These are phyloP conservation scores for Hypocreales sp. DNA, from an alignment of 2,329 filamentous ascomycete genomes.

Conservation along the genomic window DNA sequence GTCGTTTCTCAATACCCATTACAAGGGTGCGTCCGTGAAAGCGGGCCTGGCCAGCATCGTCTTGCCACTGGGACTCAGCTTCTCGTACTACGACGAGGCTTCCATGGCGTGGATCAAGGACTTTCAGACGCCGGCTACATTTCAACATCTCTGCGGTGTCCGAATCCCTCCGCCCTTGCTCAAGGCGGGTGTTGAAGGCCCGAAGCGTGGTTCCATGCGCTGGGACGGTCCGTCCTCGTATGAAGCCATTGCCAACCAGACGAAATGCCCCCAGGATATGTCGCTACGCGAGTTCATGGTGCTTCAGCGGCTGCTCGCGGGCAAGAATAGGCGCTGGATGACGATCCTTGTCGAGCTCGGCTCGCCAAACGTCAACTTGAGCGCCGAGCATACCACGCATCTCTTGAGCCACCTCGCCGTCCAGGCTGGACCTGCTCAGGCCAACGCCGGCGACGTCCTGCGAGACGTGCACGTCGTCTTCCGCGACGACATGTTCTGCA, in stretches of 20 bases:
- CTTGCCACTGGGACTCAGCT: constrained; percentile 4
- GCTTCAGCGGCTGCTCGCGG: constrained; percentile 30
- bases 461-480: constrained; percentile 35
- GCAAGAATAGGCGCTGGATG: constrained; percentile 31
- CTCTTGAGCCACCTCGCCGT: constrained; percentile 35
- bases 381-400: constrained; percentile 29
- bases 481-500: constrained; percentile 31
- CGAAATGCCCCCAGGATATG: constrained; percentile 27
- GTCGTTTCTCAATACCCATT: constrained; percentile 12
- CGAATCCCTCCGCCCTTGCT: constrained; percentile 4
- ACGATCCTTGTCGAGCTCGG: constrained; percentile 33
- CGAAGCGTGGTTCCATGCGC: not conserved
- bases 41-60: not conserved
- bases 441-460: constrained; percentile 13
- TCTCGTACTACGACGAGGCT: constrained; percentile 2
- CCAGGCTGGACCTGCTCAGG: constrained; percentile 34
- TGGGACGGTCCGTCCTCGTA: constrained; percentile 25
- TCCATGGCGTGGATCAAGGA: constrained; percentile 2
- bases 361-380: constrained; percentile 42
- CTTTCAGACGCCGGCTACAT: constrained; percentile 21
- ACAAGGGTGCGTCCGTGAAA: constrained; percentile 1
- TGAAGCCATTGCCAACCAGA: constrained; percentile 32
- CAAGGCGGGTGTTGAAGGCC: constrained; percentile 1
- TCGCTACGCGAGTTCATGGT: constrained; percentile 36
- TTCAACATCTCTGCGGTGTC: constrained; percentile 23